These are phyloP conservation scores for Penicillium polonicum DNA, from an alignment of 2,329 filamentous ascomycete species.

Conservation along the genomic window DNA sequence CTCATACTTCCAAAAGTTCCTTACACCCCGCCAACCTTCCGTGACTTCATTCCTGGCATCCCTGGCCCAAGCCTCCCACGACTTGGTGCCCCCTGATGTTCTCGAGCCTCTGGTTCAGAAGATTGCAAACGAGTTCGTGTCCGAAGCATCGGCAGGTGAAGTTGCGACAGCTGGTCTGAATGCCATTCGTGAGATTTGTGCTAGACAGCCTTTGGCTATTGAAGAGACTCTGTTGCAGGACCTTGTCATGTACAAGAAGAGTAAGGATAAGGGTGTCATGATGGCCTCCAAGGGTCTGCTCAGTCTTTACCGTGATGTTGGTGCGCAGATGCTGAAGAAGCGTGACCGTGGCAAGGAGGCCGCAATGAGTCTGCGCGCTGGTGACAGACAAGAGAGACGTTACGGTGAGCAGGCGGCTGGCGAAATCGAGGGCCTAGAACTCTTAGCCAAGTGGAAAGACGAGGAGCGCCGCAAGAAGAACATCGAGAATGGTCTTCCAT, in stretches of 20 bases:
- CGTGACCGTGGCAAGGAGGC: conserved; percentile 90
- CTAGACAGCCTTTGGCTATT: conserved; percentile 92
- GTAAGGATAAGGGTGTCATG: conserved; percentile 98
- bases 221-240: conserved; percentile 93
- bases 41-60: conserved; percentile 93
- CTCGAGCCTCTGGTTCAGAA: conserved; percentile 89
- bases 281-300: conserved; percentile 95
- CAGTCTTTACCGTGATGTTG: conserved; percentile 86
- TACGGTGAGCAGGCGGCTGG: conserved; percentile 81
- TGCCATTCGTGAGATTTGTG: conserved; percentile 90
- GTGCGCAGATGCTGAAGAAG: conserved; percentile 83
- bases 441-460: conserved; percentile 90
- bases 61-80: conserved; percentile 87
- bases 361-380: conserved; percentile 73
- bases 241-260: conserved; percentile 91
- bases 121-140: conserved; percentile 98
- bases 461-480: conserved; percentile 76
- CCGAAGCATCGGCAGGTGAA: conserved; percentile 85
- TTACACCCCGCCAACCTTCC: conserved; percentile 81
- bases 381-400: conserved; percentile 70
- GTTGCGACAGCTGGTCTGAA: conserved; percentile 91
- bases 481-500: conserved; percentile 64
- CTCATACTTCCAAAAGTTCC: conserved; percentile 92
- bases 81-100: conserved; percentile 85
- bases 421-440: conserved; percentile 85